Evolutionary conservation across 1,284 basidiomycete species (phyloP), one percentile per base, ranked within the genome.

Genomic region (Rhodotorula mucilaginosa): DNA sequence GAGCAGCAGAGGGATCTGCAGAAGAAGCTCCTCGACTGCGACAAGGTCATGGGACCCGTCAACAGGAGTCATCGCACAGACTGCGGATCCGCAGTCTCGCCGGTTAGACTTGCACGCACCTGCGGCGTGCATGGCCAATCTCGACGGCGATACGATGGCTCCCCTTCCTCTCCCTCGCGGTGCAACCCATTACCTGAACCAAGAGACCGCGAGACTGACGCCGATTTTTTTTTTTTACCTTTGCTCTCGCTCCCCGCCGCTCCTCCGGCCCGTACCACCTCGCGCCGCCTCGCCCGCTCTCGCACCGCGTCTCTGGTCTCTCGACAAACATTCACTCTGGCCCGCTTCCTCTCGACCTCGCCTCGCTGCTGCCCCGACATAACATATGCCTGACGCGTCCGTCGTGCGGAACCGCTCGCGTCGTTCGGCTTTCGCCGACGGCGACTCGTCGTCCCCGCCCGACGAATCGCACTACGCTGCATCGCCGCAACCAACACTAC

Each of bases 401-500:
- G 8, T 31, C 21, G 31, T 1, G 13, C 23, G 23, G 19, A 49
- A 2, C 21, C 60, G 21, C 31, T 12, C 29, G 8, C 47, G 29
- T 34, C 60, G 48, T 12, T 61, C 60, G 60, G 60, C 46, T 4
- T 61, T 61, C 29, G 26, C 61, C 49, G 60, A 61, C 47, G 5
- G 10, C 29, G 29, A 18, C 59, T 46, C 49, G 12, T 46, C 39
- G 26, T 49, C 52, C 26, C 60, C 21, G 8, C 29, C 34, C 31
- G 52, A 21, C 5, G 10, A 47, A 19, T 31, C 66, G 23, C 19
- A n/a, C 39, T 56, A n/a, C 29, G 2, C 23, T n/a, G 13, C 58
- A 12, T 15, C 16, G 12, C 5, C 46, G 10, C 8, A 52, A 52
- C 1, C 18, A 52, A 8, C 51, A 23, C 51, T 6, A 21, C 51